phyloP scores from a whole-genome alignment of 345 rosid species.

The Abelmoschus esculentus region DNA sequence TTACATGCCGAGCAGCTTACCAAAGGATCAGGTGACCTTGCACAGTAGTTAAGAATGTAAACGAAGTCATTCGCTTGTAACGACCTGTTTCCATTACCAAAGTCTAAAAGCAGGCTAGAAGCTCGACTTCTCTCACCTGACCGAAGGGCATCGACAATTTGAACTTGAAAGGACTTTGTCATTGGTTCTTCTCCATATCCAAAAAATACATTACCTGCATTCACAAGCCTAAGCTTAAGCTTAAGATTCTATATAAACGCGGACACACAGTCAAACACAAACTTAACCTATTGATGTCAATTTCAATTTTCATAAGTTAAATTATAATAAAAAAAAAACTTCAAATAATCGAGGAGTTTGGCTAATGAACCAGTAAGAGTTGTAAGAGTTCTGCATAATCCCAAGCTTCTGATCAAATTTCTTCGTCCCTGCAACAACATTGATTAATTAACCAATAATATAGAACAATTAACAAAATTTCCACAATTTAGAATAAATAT shows the following conservation, averaged over 20 bases:
- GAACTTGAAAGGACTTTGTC: slow-evolving; percentile 29
- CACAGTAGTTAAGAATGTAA: slow-evolving; percentile 55
- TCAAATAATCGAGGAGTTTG: background rate
- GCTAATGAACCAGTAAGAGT: slow-evolving; percentile 11
- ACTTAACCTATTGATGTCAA: slow-evolving; percentile 7
- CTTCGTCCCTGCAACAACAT: slow-evolving; percentile 31
- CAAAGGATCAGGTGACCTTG: slow-evolving; percentile 59
- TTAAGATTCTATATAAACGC: background rate
- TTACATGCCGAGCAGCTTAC: slow-evolving; percentile 35
- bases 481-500: background rate
- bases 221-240: background rate
- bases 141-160: slow-evolving; percentile 56
- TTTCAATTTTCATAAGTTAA: too few relatives aligned
- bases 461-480: background rate
- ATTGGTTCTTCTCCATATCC: slow-evolving; percentile 20
- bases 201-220: slow-evolving; percentile 28
- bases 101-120: slow-evolving; percentile 46
- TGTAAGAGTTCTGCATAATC: slow-evolving; percentile 28
- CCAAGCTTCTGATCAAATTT: slow-evolving; percentile 18
- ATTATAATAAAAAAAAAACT: background rate
- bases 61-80: slow-evolving; percentile 38
- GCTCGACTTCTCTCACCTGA: slow-evolving; percentile 59
- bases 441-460: background rate
- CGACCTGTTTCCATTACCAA: slow-evolving; percentile 23
- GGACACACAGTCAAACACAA: background rate